These are phyloP conservation scores for Corynascus novoguineensis DNA, from an alignment of 495 filamentous ascomycete genomes.

Conservation along the genomic window DNA sequence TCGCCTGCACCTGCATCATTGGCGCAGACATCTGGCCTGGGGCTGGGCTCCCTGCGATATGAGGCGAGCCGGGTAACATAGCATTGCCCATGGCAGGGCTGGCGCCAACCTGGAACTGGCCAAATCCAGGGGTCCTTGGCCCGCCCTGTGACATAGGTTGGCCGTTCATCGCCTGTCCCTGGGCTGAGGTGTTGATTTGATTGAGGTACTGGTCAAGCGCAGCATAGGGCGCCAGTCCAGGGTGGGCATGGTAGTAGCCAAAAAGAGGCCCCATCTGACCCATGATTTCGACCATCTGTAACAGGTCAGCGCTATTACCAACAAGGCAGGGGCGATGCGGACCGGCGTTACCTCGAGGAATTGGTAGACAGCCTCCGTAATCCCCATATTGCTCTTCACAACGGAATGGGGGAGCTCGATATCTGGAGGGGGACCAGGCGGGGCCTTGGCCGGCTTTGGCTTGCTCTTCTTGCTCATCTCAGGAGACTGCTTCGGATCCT, in stretches of 20 bases:
- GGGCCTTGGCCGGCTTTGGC: conserved; percentile 43
- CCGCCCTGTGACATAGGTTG: conserved; percentile 37
- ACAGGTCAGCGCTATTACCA: conserved; percentile 2
- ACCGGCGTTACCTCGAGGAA: conserved; percentile 58
- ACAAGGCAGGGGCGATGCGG: not conserved
- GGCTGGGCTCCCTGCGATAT: conserved; percentile 50
- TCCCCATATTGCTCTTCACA: conserved; percentile 55
- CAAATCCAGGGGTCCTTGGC: conserved; percentile 44
- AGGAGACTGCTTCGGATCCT: conserved; percentile 64
- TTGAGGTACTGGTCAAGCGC: conserved; percentile 58
- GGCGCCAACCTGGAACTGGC: conserved; percentile 48
- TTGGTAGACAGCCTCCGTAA: conserved; percentile 55
- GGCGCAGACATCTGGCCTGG: conserved; percentile 56
- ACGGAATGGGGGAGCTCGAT: conserved; percentile 58
- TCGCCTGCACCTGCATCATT: conserved; percentile 66
- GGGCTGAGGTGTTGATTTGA: conserved; percentile 30
- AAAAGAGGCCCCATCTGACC: conserved; percentile 68
- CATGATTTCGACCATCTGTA: conserved; percentile 66
- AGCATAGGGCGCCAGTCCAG: conserved; percentile 52
- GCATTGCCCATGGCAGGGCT: conserved; percentile 52
- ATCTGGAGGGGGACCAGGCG: conserved; percentile 47
- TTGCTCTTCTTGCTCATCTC: conserved; percentile 69
- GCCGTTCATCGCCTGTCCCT: conserved; percentile 39
- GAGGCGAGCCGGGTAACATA: conserved; percentile 56
- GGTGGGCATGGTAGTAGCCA: conserved; percentile 53